Base-by-base conservation (phyloP, 805 yeast genomes). In the Sugiyamaella valdiviana region DNA sequence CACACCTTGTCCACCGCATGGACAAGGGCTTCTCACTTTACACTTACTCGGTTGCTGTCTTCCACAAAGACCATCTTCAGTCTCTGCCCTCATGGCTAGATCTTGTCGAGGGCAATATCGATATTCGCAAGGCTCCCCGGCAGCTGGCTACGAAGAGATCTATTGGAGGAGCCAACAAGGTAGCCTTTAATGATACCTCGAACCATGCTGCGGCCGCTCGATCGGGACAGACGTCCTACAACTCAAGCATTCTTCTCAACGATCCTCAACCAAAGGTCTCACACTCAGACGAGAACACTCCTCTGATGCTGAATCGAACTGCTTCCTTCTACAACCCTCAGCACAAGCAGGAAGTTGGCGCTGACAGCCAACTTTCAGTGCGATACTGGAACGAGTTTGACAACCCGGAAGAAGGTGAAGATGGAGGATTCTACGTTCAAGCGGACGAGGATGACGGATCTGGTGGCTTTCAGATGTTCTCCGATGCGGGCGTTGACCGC, bases 361-460 rank as follows among this genome's bases (percentile, higher is more conserved):
- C 46, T 20, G 47, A 44, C 16, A 42, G 50, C 7, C 46, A 39
- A 23, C 43, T 52, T n/a, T 42, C 63, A 44, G 56, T 63, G 37
- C 61, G 82, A 41, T 80, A 80, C 60, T 80, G 85, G 85, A 80
- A 80, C 57, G 85, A 80, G 63, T 80, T 80, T 59, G 85, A 80
- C 57, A 71, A 80, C 56, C 78, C 82, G 0, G 85, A 79, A 50
- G 76, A 65, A 39, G 78, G 68, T 49, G 67, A 62, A 22, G 69
- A 62, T 29, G 67, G 57, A 5, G 70, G 69, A 4, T 64, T 68
- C 44, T 69, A 72, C 35, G 62, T 68, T 19, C 57, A 64, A 9
- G 61, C 59, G 15, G 56, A 55, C 21, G 72, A 69, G 36, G 72
- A 63, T 10, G 59, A 57, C 9, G 14, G 32, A 12, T 54, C 51